These are phyloP conservation scores for Blastobotrys serpentis DNA, from an alignment of 1,139 yeast genomes.

Conservation along the genomic window DNA sequence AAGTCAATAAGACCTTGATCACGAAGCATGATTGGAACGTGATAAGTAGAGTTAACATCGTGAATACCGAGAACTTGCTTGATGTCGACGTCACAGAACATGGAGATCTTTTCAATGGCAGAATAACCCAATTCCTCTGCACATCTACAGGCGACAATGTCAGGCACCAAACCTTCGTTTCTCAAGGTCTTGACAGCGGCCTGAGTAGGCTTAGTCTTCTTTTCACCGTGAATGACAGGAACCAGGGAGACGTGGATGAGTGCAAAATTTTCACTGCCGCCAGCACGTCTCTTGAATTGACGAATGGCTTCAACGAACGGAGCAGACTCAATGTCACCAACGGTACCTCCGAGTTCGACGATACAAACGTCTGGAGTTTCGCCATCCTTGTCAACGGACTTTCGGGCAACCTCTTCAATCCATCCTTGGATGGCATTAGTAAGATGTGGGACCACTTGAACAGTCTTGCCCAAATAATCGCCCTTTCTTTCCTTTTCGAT, in stretches of 20 bases:
- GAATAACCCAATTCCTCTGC: conserved; percentile 74
- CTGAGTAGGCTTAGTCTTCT: conserved; percentile 98
- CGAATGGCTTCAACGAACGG: conserved; percentile 98
- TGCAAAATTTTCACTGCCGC: conserved; percentile 86
- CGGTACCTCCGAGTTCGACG: conserved; percentile 97
- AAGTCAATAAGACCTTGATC: conserved; percentile 84
- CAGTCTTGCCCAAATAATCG: conserved; percentile 98
- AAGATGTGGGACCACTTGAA: conserved; percentile 96
- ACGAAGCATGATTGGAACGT: conserved; percentile 86
- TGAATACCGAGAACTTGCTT: conserved; percentile 96
- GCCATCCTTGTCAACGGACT: conserved; percentile 92
- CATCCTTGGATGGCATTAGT: conserved; percentile 98
- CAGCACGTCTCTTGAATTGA: conserved; percentile 94
- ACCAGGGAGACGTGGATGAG: conserved; percentile 94
- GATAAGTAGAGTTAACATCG: conserved; percentile 95
- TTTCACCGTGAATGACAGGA: conserved; percentile 97
- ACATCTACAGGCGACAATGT: conserved; percentile 98
- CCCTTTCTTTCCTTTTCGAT: conserved; percentile 95
- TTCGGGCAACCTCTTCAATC: conserved; percentile 88
- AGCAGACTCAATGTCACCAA: conserved; percentile 98
- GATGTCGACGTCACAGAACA: conserved; percentile 99
- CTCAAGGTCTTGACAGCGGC: conserved; percentile 97
- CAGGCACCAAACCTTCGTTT: conserved; percentile 91
- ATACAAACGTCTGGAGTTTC: conserved; percentile 89
- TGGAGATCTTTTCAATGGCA: conserved; percentile 91